Base-by-base conservation (phyloP, 2,329 filamentous ascomycete species). In the Cercospora canescens region DNA sequence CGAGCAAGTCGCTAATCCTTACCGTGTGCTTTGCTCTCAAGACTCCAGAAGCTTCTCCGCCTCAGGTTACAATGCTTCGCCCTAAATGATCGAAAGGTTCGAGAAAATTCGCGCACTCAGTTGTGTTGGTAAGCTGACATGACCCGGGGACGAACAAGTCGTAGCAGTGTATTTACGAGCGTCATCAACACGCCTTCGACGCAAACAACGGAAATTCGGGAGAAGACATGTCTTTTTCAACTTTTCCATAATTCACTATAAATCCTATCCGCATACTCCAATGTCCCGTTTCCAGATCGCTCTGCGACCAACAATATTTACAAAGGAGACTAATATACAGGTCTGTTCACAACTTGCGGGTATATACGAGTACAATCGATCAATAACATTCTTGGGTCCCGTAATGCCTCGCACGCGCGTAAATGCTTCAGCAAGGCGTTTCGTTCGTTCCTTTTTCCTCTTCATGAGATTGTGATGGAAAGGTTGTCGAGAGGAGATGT, bases 271-370 rank as follows among this genome's bases (percentile, higher is more conserved):
- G 2, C 34, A 16, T 16, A 60, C 58, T 52, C 41, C 59, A n/a
- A n/a, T 35, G 9, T 6, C 59, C 39, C 18, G 28, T n/a, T 41
- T n/a, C 14, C 26, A 30, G 8, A 34, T 61, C n/a, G 59, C 59
- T 60, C 16, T 28, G 4, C 9, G 12, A 21, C 52, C 34, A 56
- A 14, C 39, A 18, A 16, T 35, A 61, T 52, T 11, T 35, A 61
- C 59, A 61, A 61, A 61, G 30, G 59, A 52, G 30, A 61, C 59
- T 61, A 61, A 35, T 52, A n/a, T 61, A 61, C 39, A 61, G 14
- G 16, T 37, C 26, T 60, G 4, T 8, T 9, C 30, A 56, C 52
- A 4, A 34, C n/a, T 30, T 16, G 24, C 16, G 55, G 18, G 18
- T 37, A 58, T 58, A 3, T 41, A 58, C 55, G 12, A 52, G 16